Conservation (phyloP, 371 early-diverging fungal genomes). For the Apophysomyces elegans region DNA sequence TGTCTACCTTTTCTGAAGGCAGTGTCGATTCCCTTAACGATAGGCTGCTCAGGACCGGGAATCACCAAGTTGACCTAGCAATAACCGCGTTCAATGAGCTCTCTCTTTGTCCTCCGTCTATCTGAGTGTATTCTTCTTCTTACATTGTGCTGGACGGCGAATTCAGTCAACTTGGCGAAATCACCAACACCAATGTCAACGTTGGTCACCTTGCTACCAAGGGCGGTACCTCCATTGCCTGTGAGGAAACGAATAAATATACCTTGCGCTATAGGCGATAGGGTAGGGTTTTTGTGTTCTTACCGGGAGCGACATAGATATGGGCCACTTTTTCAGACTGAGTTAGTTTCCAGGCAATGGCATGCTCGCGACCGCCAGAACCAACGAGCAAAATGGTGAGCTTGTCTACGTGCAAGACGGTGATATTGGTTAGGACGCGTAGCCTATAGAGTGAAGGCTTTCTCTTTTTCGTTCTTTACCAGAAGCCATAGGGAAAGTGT, state of each 20-base stretch:
- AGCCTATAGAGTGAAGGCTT: background rate
- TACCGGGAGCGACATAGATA: slow-evolving; percentile 94
- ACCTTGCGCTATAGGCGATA: background rate
- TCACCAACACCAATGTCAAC: slow-evolving; percentile 75
- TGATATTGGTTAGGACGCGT: background rate
- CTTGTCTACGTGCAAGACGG: slow-evolving; percentile 40
- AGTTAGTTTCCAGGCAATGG: slow-evolving; percentile 91
- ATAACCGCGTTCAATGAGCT: background rate
- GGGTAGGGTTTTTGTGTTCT: background rate
- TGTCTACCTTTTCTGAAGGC: slow-evolving; percentile 80
- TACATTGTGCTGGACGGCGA: slow-evolving; percentile 83
- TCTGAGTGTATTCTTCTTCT: background rate
- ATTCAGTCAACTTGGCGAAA: slow-evolving; percentile 77
- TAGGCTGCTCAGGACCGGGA: slow-evolving; percentile 97
- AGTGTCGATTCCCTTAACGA: slow-evolving; percentile 89
- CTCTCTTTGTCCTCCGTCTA: slow-evolving; percentile 4
- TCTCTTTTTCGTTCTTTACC: no score
- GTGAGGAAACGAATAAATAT: slow-evolving; percentile 8
- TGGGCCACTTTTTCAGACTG: slow-evolving; percentile 76
- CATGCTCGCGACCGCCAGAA: slow-evolving; percentile 96
- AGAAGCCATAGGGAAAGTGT: slow-evolving; percentile 2
- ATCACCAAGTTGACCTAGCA: slow-evolving; percentile 79
- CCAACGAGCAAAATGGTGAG: slow-evolving; percentile 89
- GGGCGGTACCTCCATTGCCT: slow-evolving; percentile 96
- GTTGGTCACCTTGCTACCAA: slow-evolving; percentile 76